A percentile compares a stretch with the other conserved stretches of the same genome.
Conservation (phyloP, 257 asterid genomes). For the Solanum habrochaites region DNA sequence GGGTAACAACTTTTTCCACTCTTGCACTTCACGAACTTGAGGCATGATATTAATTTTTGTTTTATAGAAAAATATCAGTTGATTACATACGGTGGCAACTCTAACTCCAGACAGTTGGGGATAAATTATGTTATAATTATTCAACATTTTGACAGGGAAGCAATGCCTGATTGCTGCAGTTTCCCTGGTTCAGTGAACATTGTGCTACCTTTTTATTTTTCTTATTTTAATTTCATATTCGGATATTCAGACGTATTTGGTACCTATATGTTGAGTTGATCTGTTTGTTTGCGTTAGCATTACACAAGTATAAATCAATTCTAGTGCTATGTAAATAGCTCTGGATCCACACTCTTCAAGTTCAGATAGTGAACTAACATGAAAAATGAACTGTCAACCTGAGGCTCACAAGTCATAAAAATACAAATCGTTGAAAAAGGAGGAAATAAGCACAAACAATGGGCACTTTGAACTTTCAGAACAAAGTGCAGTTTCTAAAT, state of each 20-base stretch:
- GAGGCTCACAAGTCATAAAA: background rate
- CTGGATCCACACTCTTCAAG: background rate
- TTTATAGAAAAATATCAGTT: background rate
- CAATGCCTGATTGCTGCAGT: background rate
- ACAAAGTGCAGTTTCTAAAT: background rate
- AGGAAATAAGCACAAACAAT: background rate
- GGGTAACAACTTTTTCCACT: slow-evolving; percentile 44
- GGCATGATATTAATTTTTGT: background rate
- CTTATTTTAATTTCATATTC: background rate
- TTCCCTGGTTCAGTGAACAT: background rate
- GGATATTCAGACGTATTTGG: background rate
- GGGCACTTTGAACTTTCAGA: background rate
- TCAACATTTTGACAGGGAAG: background rate
- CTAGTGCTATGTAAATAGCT: background rate
- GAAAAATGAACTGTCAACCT: background rate
- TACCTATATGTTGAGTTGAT: background rate
- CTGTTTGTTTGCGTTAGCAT: background rate
- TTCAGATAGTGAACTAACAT: background rate
- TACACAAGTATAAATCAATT: background rate
- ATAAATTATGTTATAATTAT: background rate
- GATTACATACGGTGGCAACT: background rate
- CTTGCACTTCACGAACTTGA: background rate
- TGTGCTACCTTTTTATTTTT: background rate
- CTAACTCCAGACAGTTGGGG: background rate
- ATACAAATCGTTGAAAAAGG: background rate